A percentile compares a stretch with the other conserved stretches of the same genome.
phyloP scores from a whole-genome alignment of 108 stramenopile genomes.

The Craspedostauros australis region DNA sequence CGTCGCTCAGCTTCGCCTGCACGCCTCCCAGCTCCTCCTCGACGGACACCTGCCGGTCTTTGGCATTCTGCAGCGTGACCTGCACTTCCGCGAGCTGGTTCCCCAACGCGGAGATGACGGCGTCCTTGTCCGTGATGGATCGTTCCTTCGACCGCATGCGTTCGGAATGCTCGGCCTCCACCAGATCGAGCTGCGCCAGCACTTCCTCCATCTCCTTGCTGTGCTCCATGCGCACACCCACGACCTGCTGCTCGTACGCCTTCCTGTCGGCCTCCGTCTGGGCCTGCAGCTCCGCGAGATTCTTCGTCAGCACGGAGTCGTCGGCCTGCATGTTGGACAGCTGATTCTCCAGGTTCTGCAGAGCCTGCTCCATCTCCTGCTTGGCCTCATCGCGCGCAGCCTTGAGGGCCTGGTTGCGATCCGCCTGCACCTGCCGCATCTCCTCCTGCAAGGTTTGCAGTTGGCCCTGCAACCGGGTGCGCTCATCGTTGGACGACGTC shows the following conservation, averaged over 20 bases:
- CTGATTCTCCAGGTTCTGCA: slow-evolving; percentile 2
- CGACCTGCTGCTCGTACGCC: slow-evolving; percentile 15
- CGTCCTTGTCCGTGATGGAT: slow-evolving; percentile 40
- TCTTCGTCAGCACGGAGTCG: slow-evolving; percentile 11
- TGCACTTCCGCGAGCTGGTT: slow-evolving; percentile 35
- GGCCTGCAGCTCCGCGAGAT: slow-evolving; percentile 20
- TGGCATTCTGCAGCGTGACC: neutral
- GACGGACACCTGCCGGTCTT: neutral
- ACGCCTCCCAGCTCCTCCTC: slow-evolving; percentile 8
- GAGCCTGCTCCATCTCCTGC: slow-evolving; percentile 2
- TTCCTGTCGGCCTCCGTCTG: slow-evolving; percentile 20
- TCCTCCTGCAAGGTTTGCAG: too few species aligned
- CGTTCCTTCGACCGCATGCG: slow-evolving; percentile 15
- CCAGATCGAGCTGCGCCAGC: slow-evolving; percentile 42
- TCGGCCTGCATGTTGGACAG: neutral
- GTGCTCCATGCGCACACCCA: slow-evolving; percentile 30
- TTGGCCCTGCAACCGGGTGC: too few species aligned
- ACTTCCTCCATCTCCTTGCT: slow-evolving; percentile 44
- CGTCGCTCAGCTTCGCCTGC: slow-evolving; percentile 1
- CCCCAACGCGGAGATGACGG: slow-evolving; percentile 39
- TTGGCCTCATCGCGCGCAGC: neutral
- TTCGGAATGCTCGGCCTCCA: slow-evolving; percentile 47
- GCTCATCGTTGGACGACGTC: too few species aligned
- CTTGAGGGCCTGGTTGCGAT: too few species aligned
- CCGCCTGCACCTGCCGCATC: too few species aligned